A percentile compares a stretch with the other conserved stretches of the same genome.
These are phyloP conservation scores for Aspergillus niger DNA, from an alignment of 2,329 filamentous ascomycete genomes.

Conservation along the genomic window DNA sequence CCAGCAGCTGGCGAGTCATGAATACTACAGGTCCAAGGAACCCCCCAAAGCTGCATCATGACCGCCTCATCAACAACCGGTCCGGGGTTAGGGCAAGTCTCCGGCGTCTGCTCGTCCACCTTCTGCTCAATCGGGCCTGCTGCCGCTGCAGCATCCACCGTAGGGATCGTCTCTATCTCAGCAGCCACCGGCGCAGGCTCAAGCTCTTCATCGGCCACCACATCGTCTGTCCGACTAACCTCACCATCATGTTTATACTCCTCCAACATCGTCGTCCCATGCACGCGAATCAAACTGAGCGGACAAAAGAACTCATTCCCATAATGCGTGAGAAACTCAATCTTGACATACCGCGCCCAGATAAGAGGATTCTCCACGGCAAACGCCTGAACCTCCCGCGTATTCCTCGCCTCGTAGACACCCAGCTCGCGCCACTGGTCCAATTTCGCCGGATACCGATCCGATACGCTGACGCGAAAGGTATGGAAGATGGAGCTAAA, in stretches of 20 bases:
- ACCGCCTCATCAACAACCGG: constrained; percentile 20
- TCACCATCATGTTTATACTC: constrained; percentile 89
- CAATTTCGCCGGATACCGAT: constrained; percentile 87
- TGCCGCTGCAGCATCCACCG: not conserved
- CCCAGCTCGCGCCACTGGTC: constrained; percentile 91
- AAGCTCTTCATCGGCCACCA: constrained; percentile 60
- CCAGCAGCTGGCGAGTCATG: constrained; percentile 18
- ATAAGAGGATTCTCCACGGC: constrained; percentile 92
- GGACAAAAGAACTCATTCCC: constrained; percentile 97
- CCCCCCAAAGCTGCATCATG: constrained; percentile 5
- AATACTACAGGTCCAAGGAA: constrained; percentile 20
- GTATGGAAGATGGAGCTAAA: constrained; percentile 95
- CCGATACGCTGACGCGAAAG: constrained; percentile 89
- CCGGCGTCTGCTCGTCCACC: constrained; percentile 11
- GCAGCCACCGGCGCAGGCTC: constrained; percentile 23
- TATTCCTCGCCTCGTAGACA: constrained; percentile 87
- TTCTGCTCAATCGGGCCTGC: constrained; percentile 26
- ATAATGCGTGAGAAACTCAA: constrained; percentile 92
- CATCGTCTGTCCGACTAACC: constrained; percentile 57
- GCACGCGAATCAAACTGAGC: constrained; percentile 83
- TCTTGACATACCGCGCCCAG: constrained; percentile 88
- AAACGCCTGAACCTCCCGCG: constrained; percentile 91
- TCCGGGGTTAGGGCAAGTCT: constrained; percentile 22
- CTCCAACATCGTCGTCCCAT: constrained; percentile 91
- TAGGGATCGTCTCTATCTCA: constrained; percentile 8